Conservation (phyloP, 805 yeast genomes). For the Blastobotrys terrestris region DNA sequence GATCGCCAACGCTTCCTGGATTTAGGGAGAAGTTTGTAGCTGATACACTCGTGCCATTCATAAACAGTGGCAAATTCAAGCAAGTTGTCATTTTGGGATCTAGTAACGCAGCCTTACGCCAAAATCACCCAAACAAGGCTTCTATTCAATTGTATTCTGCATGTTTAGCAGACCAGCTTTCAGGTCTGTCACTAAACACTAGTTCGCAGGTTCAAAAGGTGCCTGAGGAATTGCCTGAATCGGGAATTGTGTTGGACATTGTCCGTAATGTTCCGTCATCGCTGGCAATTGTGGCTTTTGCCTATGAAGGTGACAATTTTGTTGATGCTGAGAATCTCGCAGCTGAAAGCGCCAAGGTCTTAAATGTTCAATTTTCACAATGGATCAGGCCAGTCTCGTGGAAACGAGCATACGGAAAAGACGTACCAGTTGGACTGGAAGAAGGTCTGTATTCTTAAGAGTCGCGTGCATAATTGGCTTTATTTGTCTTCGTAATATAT, state of each 20-base stretch:
- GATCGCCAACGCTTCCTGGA: slow-evolving; percentile 79
- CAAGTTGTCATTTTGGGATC: slow-evolving; percentile 61
- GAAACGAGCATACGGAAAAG: slow-evolving; percentile 78
- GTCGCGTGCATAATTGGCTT: background rate
- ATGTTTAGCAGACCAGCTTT: slow-evolving; percentile 3
- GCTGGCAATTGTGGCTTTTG: slow-evolving; percentile 42
- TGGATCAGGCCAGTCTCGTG: slow-evolving; percentile 69
- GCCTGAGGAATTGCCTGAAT: slow-evolving; percentile 26
- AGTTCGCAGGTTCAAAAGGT: slow-evolving; percentile 7
- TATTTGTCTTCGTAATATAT: background rate
- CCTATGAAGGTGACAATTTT: slow-evolving; percentile 87
- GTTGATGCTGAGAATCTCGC: slow-evolving; percentile 59
- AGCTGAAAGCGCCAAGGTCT: slow-evolving; percentile 28
- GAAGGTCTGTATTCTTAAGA: slow-evolving; percentile 63
- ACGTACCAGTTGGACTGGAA: slow-evolving; percentile 62
- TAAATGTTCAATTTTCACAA: slow-evolving; percentile 16
- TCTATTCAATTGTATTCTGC: slow-evolving; percentile 6
- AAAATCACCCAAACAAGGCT: background rate
- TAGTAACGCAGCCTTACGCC: slow-evolving; percentile 52
- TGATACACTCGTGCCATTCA: slow-evolving; percentile 46
- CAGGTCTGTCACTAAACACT: slow-evolving; percentile 1
- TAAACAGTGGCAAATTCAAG: slow-evolving; percentile 36
- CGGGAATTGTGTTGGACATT: slow-evolving; percentile 29
- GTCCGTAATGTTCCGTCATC: slow-evolving; percentile 7
- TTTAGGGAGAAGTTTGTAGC: slow-evolving; percentile 44